Conservation (phyloP, 805 yeast species). For the Saturnispora zaruensis region DNA sequence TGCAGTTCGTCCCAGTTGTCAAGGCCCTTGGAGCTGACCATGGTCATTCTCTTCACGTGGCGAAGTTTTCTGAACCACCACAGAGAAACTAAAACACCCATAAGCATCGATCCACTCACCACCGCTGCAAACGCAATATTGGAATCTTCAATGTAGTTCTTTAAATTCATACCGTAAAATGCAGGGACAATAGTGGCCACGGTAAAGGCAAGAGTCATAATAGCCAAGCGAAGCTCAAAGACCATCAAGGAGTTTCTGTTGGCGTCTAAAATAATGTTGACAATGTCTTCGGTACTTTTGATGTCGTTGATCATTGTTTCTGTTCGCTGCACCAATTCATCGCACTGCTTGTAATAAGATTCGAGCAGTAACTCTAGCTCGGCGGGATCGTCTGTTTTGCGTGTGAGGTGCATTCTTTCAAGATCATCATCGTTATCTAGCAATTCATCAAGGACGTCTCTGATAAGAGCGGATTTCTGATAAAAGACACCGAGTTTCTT, state of each 20-base stretch:
- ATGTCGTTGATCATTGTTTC: slow-evolving; percentile 77
- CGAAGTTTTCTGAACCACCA: slow-evolving; percentile 49
- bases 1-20: slow-evolving; percentile 23
- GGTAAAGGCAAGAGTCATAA: slow-evolving; percentile 77
- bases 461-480: slow-evolving; percentile 66
- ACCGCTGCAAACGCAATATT: slow-evolving; percentile 54
- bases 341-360: slow-evolving; percentile 84
- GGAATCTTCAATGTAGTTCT: slow-evolving; percentile 68
- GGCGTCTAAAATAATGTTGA: slow-evolving; percentile 83
- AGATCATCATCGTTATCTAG: slow-evolving; percentile 83
- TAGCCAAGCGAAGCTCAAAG: slow-evolving; percentile 71
- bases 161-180: slow-evolving; percentile 80
- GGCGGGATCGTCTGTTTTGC: slow-evolving; percentile 33
- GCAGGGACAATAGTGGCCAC: slow-evolving; percentile 82
- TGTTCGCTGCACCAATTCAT: slow-evolving; percentile 86
- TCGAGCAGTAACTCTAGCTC: slow-evolving; percentile 85
- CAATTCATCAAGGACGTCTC: slow-evolving; percentile 75
- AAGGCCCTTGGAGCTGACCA: slow-evolving; percentile 35
- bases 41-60: slow-evolving; percentile 58
- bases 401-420: slow-evolving; percentile 67
- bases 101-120: slow-evolving; percentile 40
- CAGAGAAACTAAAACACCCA: slow-evolving; percentile 47
- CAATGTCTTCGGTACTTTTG: slow-evolving; percentile 85
- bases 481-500: slow-evolving; percentile 63
- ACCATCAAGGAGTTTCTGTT: slow-evolving; percentile 86